A percentile compares a stretch with the other conserved stretches of the same genome.
phyloP scores from a whole-genome alignment of 2,329 filamentous ascomycete genomes.

The Penicillium sp. region DNA sequence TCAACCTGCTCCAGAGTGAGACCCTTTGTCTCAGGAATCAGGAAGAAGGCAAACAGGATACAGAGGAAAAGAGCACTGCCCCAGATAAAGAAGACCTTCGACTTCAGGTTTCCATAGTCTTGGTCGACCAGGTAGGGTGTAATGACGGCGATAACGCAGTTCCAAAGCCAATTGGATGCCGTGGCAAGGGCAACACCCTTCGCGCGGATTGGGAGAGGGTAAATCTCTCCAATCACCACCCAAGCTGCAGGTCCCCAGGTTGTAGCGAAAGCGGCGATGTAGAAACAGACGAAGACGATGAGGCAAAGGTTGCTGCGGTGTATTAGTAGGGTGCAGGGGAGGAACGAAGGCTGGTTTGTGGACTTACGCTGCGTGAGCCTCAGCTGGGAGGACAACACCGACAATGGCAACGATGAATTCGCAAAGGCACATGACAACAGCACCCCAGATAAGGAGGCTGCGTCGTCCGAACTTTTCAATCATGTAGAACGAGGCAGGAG shows the following conservation, averaged over 20 bases:
- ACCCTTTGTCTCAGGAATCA: slow-evolving; percentile 85
- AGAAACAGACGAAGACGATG: slow-evolving; percentile 86
- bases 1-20: slow-evolving; percentile 73
- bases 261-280: slow-evolving; percentile 87
- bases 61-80: slow-evolving; percentile 71
- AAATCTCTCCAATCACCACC: slow-evolving; percentile 82
- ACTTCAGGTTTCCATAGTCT: slow-evolving; percentile 58
- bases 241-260: slow-evolving; percentile 78
- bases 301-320: slow-evolving; percentile 35
- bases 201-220: slow-evolving; percentile 82
- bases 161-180: slow-evolving; percentile 90
- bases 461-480: slow-evolving; percentile 82
- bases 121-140: slow-evolving; percentile 64
- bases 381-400: neutral
- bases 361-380: neutral
- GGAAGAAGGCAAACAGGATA: slow-evolving; percentile 57
- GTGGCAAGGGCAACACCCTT: slow-evolving; percentile 84
- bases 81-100: slow-evolving; percentile 80
- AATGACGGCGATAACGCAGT: slow-evolving; percentile 70
- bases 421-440: slow-evolving; percentile 77
- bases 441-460: slow-evolving; percentile 74
- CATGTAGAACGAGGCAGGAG: slow-evolving; percentile 84
- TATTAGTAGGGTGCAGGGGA: neutral
- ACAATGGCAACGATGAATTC: slow-evolving; percentile 84
- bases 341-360: neutral